Evolutionary conservation across 2,329 filamentous ascomycete genomes (phyloP), one percentile per base, ranked within the genome.

Genomic region (Gremmenia infestans): DNA sequence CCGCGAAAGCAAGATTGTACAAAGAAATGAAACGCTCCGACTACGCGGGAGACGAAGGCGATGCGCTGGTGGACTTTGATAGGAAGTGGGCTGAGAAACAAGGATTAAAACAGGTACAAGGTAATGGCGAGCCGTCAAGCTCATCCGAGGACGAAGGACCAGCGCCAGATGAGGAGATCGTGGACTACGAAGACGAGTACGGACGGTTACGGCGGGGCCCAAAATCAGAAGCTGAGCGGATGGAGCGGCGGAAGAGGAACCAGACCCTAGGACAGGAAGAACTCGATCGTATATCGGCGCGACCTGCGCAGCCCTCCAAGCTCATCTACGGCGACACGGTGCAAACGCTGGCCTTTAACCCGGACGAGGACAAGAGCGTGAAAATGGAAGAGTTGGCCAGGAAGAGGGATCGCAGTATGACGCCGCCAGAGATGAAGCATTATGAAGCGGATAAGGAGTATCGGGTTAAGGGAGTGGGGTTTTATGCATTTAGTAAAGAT

Each of bases 111-210:
- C 53, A 6, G 5, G n/a, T 72, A 71, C 3, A 66, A 67, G 17
- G 60, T 4, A 12, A 60, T 7, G 68, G 56, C n/a, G 56, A 60
- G n/a, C 55, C 58, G 50, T 49, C 68, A 19, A 85, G 87, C 55
- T 87, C 86, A 59, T 77, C 83, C 40, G 85, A 90, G 63, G 87
- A 89, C 60, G 73, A 77, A 56, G 59, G 74, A 6, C 72, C 71
- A 2, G 72, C 74, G 14, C 72, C 65, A 3, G 56, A 68, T 61
- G 46, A 69, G 58, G 87, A 91, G 53, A 72, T 89, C n/a, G 76
- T 97, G 5, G 92, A 97, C 63, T 95, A 90, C 69, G 81, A 87
- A 52, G 94, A 99, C 71, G 94, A 97, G 67, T 96, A 95, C 68
- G 94, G 94, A 2, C 86, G 94, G n/a, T 81, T 86, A 14, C 79